Base-by-base conservation (phyloP, 306 rosid species). In the Ceratonia siliqua region DNA sequence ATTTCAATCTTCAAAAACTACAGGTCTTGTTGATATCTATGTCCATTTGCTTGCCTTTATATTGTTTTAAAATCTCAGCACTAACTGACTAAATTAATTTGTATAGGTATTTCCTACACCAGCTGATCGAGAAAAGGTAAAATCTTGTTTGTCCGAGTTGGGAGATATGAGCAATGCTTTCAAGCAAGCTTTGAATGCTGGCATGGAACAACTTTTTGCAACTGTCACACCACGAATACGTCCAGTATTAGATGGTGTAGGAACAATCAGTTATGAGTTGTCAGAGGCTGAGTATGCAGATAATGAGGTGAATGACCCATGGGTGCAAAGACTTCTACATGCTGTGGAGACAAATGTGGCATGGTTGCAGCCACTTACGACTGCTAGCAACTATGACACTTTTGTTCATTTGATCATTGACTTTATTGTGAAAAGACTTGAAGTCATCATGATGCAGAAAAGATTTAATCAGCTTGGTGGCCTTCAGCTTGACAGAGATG, bases 381-480 rank as follows among this genome's bases (percentile, higher is more conserved):
- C 98, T 7, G 81, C 85, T n/a, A 94, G 82, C 88, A 94, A 90
- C 65, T 90, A 94, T 32, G 97, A 91, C 68, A 78, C 91, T 0
- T 87, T 88, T 30, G 96, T 89, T 50, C 97, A 94, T 86, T 79
- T 93, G 82, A 81, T 89, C 67, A 88, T 93, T 35, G 97, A 93
- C 62, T 93, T 91, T 71, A 75, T 93, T 20, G 96, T 89, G 27
- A 93, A 93, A 82, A 89, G 98, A 79, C 93, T 93, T n/a, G 98
- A 93, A 86, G 98, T 91, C 76, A 91, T 89, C 36, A 94, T 94
- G 97, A 92, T 94, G 96, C 97, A 94, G 85, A 94, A 94, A 66
- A 78, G 93, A 41, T 91, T 91, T 82, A 87, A 90, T 79, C 98
- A 94, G 85, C 98, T 94, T 8, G 98, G 97, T 41, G 96, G 98